Evolutionary conservation across 2,329 filamentous ascomycete genomes (phyloP), one percentile per base, ranked within the genome.

Genomic region (Pseudonectria foliicola): DNA sequence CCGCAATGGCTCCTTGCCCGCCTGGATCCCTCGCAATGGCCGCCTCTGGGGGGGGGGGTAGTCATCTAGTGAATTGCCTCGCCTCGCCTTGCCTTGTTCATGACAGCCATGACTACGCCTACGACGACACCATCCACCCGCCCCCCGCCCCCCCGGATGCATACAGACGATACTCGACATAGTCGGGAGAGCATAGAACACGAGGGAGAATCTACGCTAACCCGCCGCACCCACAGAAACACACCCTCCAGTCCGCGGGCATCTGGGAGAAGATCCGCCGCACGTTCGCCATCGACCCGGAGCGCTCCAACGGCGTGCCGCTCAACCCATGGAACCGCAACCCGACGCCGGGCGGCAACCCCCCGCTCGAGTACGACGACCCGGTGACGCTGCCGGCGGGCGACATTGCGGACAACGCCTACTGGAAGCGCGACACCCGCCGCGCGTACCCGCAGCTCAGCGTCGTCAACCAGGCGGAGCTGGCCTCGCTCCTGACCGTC

Each of bases 311-410:
- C 54, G 92, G 92, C 62, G 70, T 98, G 13, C 92, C 92, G 30
- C 70, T 98, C 54, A 96, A 96, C 74, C 80, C 88, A 27, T 82
- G 89, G 69, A 95, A 77, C 75, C 89, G 92, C 52, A 82, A 85
- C 65, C 92, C 92, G 40, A 66, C 89, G 1, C 61, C 62, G 27
- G 63, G 70, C 51, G 32, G 58, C 54, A 46, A 67, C 60, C 51
- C 66, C 48, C 24, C 56, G 46, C 35, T 54, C 45, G 35, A 46
- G 42, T 56, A 61, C 55, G 40, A 59, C 42, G 63, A 66, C 49
- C 62, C 63, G 40, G 61, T 66, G 32, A 32, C 92, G 84, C 8
- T 95, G 70, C 63, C 63, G 25, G 63, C 63, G 6, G 62, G 55
- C 39, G 63, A 66, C 46, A 64, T 66, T 31, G 63, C 63, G 44